phyloP scores from a whole-genome alignment of 495 filamentous ascomycete genomes.

The Margaritispora aquatica region DNA sequence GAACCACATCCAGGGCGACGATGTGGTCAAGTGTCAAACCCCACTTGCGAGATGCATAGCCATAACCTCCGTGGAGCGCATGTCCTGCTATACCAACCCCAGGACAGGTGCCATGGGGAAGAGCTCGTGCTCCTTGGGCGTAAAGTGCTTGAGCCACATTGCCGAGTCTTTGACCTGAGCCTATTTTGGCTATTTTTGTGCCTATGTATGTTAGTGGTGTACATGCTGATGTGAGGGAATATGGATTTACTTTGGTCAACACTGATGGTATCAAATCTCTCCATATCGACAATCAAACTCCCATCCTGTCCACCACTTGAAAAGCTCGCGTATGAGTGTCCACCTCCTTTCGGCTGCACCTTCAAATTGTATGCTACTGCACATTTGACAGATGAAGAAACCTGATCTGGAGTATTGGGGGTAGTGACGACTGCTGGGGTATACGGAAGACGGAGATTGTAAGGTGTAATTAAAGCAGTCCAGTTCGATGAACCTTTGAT shows the following conservation, averaged over 20 bases:
- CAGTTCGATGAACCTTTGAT: conserved; percentile 22
- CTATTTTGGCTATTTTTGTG: conserved; percentile 56
- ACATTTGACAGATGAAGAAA: conserved; percentile 54
- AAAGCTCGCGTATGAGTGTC: conserved; percentile 65
- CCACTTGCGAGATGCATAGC: conserved; percentile 54
- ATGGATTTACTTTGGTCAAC: conserved; percentile 25
- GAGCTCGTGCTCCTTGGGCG: conserved; percentile 53
- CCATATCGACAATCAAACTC: conserved; percentile 50
- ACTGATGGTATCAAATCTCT: conserved; percentile 38
- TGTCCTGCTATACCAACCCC: conserved; percentile 67
- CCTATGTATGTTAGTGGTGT: conserved; percentile 25
- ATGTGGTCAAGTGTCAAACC: conserved; percentile 61
- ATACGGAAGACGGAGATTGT: conserved; percentile 59
- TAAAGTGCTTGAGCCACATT: conserved; percentile 54
- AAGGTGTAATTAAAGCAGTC: conserved; percentile 33
- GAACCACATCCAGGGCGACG: conserved; percentile 52
- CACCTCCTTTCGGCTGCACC: conserved; percentile 65
- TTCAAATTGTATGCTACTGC: conserved; percentile 46
- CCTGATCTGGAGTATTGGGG: conserved; percentile 49
- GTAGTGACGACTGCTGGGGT: conserved; percentile 56
- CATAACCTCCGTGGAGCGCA: conserved; percentile 64
- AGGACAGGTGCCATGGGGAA: conserved; percentile 62
- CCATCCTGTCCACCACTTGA: conserved; percentile 46
- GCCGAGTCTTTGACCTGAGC: conserved; percentile 55
- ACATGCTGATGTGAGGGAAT: neutral